phyloP scores from a whole-genome alignment of 768 basidiomycete species.

The Lentinula boryana region DNA sequence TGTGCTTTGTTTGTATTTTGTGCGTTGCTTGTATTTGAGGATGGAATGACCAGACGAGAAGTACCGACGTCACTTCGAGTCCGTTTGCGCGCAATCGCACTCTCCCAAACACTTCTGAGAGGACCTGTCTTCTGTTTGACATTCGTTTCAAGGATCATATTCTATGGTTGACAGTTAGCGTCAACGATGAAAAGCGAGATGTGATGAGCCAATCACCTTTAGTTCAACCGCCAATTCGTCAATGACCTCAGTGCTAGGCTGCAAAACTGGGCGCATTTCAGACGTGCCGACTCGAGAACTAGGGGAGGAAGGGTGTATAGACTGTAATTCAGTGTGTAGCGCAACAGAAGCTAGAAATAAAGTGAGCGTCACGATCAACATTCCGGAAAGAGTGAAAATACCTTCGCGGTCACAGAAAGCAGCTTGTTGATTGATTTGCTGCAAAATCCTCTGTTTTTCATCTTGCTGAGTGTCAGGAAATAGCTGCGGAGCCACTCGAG shows the following conservation, averaged over 20 bases:
- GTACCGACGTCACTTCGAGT: constrained; percentile 9
- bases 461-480: constrained; percentile 37
- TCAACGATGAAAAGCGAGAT: no score
- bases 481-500: constrained; percentile 63
- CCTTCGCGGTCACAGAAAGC: constrained; percentile 51
- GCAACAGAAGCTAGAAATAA: constrained; percentile 40
- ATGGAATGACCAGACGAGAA: not conserved
- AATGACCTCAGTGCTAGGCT: constrained; percentile 28
- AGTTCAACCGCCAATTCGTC: constrained; percentile 47
- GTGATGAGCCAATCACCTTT: constrained; percentile 8
- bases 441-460: constrained; percentile 33
- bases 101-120: constrained; percentile 49
- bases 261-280: constrained; percentile 28
- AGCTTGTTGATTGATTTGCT: constrained; percentile 35
- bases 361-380: not conserved
- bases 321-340: constrained; percentile 48
- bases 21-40: not conserved
- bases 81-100: constrained; percentile 21
- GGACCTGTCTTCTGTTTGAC: constrained; percentile 52
- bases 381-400: constrained; percentile 14
- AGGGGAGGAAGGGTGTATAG: constrained; percentile 34
- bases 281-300: constrained; percentile 30
- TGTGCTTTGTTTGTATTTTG: not conserved
- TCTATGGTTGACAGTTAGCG: constrained; percentile 21
- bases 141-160: constrained; percentile 58